Evolutionary conservation across 176 grass and related monocot genomes (phyloP).

Genomic region (Bonia amplexicaulis): DNA sequence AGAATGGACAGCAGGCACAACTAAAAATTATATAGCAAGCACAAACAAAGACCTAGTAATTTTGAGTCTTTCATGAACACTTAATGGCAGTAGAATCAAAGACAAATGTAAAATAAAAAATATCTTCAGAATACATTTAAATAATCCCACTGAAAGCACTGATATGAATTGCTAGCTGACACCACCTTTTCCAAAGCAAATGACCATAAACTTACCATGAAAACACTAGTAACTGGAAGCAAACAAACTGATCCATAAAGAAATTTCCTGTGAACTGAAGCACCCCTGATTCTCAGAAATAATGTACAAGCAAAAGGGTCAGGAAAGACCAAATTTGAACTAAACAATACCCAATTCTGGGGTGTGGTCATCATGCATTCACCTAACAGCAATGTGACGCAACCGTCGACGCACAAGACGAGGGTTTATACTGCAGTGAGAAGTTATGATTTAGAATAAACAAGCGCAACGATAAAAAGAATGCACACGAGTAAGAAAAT

Average conservation of each 20-base stretch:
- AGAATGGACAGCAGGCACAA: not conserved
- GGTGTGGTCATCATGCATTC: not conserved
- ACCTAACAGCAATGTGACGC: constrained; percentile 84
- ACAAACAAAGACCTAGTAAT: not conserved
- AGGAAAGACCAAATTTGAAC: constrained; percentile 1
- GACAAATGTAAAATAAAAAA: not conserved
- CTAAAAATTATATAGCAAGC: not conserved
- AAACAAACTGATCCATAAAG: constrained; percentile 86
- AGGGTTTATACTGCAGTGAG: constrained; percentile 76
- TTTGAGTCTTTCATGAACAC: not conserved
- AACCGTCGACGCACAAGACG: constrained; percentile 84
- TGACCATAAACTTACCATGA: constrained; percentile 52
- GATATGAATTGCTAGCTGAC: not conserved
- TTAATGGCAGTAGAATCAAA: not conserved
- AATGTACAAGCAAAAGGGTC: constrained; percentile 24
- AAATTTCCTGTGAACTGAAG: constrained; percentile 73
- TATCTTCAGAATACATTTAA: not conserved
- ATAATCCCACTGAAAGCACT: not conserved
- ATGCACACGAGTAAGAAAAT: not conserved
- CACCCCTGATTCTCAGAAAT: constrained; percentile 52
- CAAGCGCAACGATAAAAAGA: not conserved
- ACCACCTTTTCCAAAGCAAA: not conserved
- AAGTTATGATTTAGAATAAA: constrained; percentile 21
- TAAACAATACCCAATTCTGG: not conserved
- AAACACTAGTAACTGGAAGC: constrained; percentile 61